These are phyloP conservation scores for Paraconiothyrium brasiliense DNA, from an alignment of 2,329 filamentous ascomycete genomes.

Conservation along the genomic window DNA sequence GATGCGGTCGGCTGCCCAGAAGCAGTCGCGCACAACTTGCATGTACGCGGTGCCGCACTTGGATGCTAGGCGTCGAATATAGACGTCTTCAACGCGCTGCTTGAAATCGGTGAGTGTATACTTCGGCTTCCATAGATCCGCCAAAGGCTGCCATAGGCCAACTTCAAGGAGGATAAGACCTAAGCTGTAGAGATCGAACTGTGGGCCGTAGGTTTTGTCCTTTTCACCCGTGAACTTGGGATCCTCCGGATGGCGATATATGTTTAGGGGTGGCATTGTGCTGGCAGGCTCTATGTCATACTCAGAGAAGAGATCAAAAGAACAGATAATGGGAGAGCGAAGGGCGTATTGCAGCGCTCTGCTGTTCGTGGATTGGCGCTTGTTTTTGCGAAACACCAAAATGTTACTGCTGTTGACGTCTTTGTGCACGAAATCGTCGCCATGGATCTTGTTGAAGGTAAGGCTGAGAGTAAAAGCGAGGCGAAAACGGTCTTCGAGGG, in stretches of 20 bases:
- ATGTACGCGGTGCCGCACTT: constrained; percentile 79
- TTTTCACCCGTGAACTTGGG: constrained; percentile 47
- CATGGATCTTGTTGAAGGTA: constrained; percentile 78
- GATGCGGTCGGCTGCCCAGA: constrained; percentile 70
- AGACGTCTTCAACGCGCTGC: constrained; percentile 69
- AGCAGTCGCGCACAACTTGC: constrained; percentile 77
- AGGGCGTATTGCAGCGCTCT: constrained; percentile 62
- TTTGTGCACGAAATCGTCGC: constrained; percentile 73
- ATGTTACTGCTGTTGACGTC: constrained; percentile 74
- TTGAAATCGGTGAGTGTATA: constrained; percentile 70
- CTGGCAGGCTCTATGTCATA: constrained; percentile 57
- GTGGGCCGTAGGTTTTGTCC: constrained; percentile 37
- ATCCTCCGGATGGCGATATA: constrained; percentile 73
- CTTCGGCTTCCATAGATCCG: constrained; percentile 66
- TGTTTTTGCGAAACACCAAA: constrained; percentile 66
- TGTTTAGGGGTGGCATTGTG: constrained; percentile 59
- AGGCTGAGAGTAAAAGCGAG: constrained; percentile 77
- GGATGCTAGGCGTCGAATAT: constrained; percentile 70
- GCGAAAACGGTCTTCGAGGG: constrained; percentile 78
- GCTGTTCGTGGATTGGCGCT: constrained; percentile 57
- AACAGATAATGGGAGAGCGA: constrained; percentile 73
- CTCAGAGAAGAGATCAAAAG: constrained; percentile 77
- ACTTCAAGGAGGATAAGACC: constrained; percentile 78
- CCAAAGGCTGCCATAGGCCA: constrained; percentile 76
- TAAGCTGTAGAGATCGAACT: constrained; percentile 76